Base-by-base conservation (phyloP, 1,284 basidiomycete species). In the Cutaneotrichosporon sp. region DNA sequence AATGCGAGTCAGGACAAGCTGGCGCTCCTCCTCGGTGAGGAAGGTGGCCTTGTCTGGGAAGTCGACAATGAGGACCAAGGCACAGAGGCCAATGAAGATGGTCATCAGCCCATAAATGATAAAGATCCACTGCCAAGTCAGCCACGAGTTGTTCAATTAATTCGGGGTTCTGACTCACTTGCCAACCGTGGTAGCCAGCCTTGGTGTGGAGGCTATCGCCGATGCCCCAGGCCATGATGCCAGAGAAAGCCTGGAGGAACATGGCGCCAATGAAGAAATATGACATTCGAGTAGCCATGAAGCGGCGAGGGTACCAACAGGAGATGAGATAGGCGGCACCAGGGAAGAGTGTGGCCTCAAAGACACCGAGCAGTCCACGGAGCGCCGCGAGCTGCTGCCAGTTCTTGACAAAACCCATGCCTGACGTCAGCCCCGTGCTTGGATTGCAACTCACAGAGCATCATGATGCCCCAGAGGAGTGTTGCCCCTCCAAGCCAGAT, bases 261-360 rank as follows among this genome's bases (percentile, higher is more conserved):
- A 59, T 50, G 17, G 54, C 52, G 5, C 41, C 31, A 33, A 51
- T 43, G 49, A 56, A 60, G 49, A 60, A 55, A 42, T 42, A 32
- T 4, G 53, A 55, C 45, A 58, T 62, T 20, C 58, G 58, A 14
- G 35, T 68, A 45, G 76, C 74, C 47, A 74, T 73, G 60, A 77
- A 72, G 47, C 66, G 65, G 19, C 78, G 72, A 2, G 75, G 74
- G 63, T 79, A 79, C 77, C 56, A 79, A 26, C 66, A 71, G 6
- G 75, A 70, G 52, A 78, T 72, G 20, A 79, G 65, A 33, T 46
- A 76, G 4, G 75, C 72, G 46, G 69, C 73, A 14, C 63, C 65
- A 19, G 65, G 68, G 64, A 73, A 74, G 59, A 75, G 68, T 12
- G 63, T 56, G 34, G 60, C 65, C 53, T 75, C 74, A 29, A 76